Conservation (phyloP, 75 land plant genomes). For the Pinus taeda region DNA sequence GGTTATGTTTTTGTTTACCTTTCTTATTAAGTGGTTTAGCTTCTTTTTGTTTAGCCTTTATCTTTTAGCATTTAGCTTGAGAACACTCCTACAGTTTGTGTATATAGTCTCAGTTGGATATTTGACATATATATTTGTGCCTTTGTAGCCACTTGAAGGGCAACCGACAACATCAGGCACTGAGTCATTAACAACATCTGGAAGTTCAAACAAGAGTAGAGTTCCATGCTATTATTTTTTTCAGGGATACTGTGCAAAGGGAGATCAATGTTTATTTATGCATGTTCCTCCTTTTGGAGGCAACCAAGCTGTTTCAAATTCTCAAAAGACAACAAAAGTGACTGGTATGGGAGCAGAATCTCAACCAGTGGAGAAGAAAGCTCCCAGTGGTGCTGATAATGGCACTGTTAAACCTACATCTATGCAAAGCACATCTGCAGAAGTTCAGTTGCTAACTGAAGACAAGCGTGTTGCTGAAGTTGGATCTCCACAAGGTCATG, state of each 20-base stretch:
- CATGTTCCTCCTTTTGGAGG: constrained; percentile 47
- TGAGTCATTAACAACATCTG: constrained; percentile 7
- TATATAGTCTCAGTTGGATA: not conserved
- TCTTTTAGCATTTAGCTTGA: not conserved
- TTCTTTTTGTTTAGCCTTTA: not conserved
- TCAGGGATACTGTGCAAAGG: constrained; percentile 75
- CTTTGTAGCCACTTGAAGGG: constrained; percentile 13
- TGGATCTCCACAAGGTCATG: constrained; percentile 1
- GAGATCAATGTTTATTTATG: constrained; percentile 73
- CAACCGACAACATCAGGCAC: not conserved
- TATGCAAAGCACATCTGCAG: constrained; percentile 2
- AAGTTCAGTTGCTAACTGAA: constrained; percentile 7
- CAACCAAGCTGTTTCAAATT: constrained; percentile 19
- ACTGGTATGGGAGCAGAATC: not conserved
- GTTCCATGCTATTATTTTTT: constrained; percentile 70
- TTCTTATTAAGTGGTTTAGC: not conserved
- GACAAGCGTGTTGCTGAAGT: constrained; percentile 16
- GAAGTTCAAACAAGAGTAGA: constrained; percentile 27
- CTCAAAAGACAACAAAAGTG: constrained; percentile 6
- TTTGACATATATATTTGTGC: not conserved
- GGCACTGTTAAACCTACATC: not conserved
- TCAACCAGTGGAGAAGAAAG: constrained; percentile 2
- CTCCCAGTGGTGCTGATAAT: not conserved
- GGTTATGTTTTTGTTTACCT: too few species aligned
- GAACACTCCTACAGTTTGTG: not conserved